These are phyloP conservation scores for Ascocoryne sarcoides DNA, from an alignment of 2,329 filamentous ascomycete genomes.

Conservation along the genomic window DNA sequence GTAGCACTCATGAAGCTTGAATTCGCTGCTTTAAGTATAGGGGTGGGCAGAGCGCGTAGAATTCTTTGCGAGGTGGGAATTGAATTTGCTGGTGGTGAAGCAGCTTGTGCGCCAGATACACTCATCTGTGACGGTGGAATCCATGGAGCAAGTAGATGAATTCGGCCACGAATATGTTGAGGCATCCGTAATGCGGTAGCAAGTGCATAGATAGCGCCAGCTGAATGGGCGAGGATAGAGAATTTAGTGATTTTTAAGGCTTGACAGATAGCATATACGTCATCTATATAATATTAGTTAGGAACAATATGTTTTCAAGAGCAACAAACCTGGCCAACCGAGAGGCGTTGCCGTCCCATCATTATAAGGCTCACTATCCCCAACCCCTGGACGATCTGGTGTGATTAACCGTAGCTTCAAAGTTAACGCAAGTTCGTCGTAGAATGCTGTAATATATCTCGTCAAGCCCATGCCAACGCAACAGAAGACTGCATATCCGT, in stretches of 20 bases:
- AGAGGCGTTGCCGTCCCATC: slow-evolving; percentile 79
- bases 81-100: slow-evolving; percentile 69
- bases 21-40: slow-evolving; percentile 88
- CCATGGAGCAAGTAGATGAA: slow-evolving; percentile 92
- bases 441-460: slow-evolving; percentile 92
- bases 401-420: slow-evolving; percentile 86
- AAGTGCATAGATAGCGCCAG: slow-evolving; percentile 94
- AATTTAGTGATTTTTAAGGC: slow-evolving; percentile 89
- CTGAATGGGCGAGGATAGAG: slow-evolving; percentile 90
- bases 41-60: slow-evolving; percentile 78
- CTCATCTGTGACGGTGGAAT: slow-evolving; percentile 93
- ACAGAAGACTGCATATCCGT: slow-evolving; percentile 87
- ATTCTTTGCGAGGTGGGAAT: slow-evolving; percentile 90
- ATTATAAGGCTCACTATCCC: slow-evolving; percentile 77
- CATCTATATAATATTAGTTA: slow-evolving; percentile 39
- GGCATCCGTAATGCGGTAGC: slow-evolving; percentile 93
- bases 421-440: slow-evolving; percentile 86
- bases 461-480: slow-evolving; percentile 98
- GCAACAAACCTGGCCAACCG: slow-evolving; percentile 78
- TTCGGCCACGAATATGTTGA: slow-evolving; percentile 86
- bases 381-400: slow-evolving; percentile 86
- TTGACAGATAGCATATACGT: slow-evolving; percentile 91
- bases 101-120: slow-evolving; percentile 62
- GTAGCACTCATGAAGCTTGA: slow-evolving; percentile 92
- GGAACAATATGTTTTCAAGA: background rate